Percentiles rank a stretch among this genome's conserved stretches.
phyloP scores from a whole-genome alignment of 805 yeast genomes.

The Pichia membranifaciens region DNA sequence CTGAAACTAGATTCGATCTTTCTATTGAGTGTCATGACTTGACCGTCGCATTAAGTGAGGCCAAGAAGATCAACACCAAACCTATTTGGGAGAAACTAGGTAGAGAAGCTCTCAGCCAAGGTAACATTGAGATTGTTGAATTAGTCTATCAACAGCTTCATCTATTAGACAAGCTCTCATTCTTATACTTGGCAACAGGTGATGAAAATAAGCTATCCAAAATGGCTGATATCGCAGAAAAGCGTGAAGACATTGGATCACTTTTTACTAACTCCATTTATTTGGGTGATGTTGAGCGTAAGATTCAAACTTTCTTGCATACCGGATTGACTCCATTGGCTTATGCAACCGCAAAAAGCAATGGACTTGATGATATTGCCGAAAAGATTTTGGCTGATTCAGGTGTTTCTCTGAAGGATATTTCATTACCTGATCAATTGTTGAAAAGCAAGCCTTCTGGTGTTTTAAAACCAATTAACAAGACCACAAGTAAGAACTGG shows the following conservation, averaged over 20 bases:
- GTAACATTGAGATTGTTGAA: conserved; percentile 81
- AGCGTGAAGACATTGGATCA: conserved; percentile 74
- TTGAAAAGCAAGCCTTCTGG: conserved; percentile 33
- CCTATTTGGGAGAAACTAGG: conserved; percentile 78
- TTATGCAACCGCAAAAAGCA: conserved; percentile 84
- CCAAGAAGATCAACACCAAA: conserved; percentile 62
- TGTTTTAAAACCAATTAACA: conserved; percentile 45
- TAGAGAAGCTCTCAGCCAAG: conserved; percentile 82
- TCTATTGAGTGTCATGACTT: conserved; percentile 93
- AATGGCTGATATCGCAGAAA: conserved; percentile 87
- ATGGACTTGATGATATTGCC: conserved; percentile 74
- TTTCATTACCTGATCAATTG: conserved; percentile 34
- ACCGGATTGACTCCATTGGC: conserved; percentile 86
- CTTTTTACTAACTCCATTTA: conserved; percentile 79
- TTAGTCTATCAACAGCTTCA: conserved; percentile 83
- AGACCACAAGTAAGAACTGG: conserved; percentile 53
- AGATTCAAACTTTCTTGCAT: conserved; percentile 67
- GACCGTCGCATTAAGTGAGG: conserved; percentile 82
- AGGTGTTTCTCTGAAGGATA: conserved; percentile 55
- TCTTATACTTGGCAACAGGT: conserved; percentile 82
- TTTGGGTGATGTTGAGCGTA: conserved; percentile 65
- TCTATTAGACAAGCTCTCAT: conserved; percentile 82
- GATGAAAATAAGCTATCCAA: conserved; percentile 66
- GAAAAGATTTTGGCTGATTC: conserved; percentile 63
- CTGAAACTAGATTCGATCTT: conserved; percentile 91